phyloP scores from a whole-genome alignment of 352 stramenopile species.

The Pythium phragmiticola region DNA sequence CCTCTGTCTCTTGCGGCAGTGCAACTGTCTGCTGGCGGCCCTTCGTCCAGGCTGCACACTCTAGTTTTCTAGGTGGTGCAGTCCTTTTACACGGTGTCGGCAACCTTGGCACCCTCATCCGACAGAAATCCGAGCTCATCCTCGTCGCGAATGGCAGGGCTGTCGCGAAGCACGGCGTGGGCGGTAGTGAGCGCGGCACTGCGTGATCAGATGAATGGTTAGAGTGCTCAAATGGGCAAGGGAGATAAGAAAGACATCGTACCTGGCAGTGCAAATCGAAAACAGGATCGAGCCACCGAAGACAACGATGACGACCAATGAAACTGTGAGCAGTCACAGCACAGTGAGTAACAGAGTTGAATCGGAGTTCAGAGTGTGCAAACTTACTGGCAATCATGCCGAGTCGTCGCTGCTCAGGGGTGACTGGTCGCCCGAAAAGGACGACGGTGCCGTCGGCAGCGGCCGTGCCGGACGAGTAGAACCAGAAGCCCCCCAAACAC shows the following conservation, averaged over 20 bases:
- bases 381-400: conserved; percentile 69
- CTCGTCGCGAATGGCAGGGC: conserved; percentile 66
- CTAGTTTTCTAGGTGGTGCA: neutral
- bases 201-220: neutral
- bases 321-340: conserved; percentile 39
- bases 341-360: neutral
- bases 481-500: conserved; percentile 76
- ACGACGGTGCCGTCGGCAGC: conserved; percentile 75
- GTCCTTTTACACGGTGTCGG: conserved; percentile 57
- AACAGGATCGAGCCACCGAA: conserved; percentile 88
- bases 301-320: conserved; percentile 68
- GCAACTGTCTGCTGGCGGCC: neutral
- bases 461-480: conserved; percentile 72
- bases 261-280: conserved; percentile 84
- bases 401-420: conserved; percentile 79
- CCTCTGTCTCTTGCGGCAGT: neutral
- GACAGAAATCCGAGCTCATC: conserved; percentile 82
- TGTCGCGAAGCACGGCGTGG: conserved; percentile 80
- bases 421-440: conserved; percentile 65
- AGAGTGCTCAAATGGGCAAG: neutral
- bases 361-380: neutral
- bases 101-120: conserved; percentile 61
- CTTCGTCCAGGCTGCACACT: neutral
- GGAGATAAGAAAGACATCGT: conserved; percentile 1
- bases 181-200: conserved; percentile 74